Conservation (phyloP, 2,329 filamentous ascomycete genomes). For the Colletotrichum chrysophilum region DNA sequence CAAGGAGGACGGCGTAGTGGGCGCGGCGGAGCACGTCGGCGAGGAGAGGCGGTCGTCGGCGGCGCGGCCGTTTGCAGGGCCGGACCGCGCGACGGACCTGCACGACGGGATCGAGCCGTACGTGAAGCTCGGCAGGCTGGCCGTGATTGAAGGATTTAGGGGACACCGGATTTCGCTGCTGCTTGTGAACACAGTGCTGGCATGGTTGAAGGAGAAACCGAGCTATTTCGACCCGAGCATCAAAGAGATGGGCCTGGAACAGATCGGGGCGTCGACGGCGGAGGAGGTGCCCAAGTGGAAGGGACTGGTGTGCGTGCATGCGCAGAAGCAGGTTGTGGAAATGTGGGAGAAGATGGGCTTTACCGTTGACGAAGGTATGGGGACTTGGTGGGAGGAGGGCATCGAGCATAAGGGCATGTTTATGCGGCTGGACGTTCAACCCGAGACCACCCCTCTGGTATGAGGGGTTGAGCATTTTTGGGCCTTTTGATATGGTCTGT, state of each 20-base stretch:
- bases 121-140: slow-evolving; percentile 81
- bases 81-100: slow-evolving; percentile 53
- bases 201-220: slow-evolving; percentile 71
- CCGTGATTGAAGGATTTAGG: slow-evolving; percentile 70
- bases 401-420: slow-evolving; percentile 90
- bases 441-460: not conserved
- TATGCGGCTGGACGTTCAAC: slow-evolving; percentile 42
- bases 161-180: slow-evolving; percentile 67
- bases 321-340: slow-evolving; percentile 69
- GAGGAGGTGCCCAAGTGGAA: slow-evolving; percentile 47
- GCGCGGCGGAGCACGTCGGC: slow-evolving; percentile 25
- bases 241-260: slow-evolving; percentile 47
- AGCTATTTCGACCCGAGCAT: slow-evolving; percentile 58
- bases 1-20: slow-evolving; percentile 19
- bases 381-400: slow-evolving; percentile 82
- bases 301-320: slow-evolving; percentile 80
- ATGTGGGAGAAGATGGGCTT: slow-evolving; percentile 80
- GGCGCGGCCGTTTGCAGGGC: slow-evolving; percentile 1
- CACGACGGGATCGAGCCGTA: slow-evolving; percentile 75
- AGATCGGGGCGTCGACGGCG: slow-evolving; percentile 41
- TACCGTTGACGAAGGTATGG: slow-evolving; percentile 72
- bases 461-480: not conserved
- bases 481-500: not conserved
- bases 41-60: not conserved
- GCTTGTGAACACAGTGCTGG: slow-evolving; percentile 70